Evolutionary conservation across 1,284 basidiomycete species (phyloP), one percentile per base, ranked within the genome.

Genomic region (Apiotrichum gamsii): DNA sequence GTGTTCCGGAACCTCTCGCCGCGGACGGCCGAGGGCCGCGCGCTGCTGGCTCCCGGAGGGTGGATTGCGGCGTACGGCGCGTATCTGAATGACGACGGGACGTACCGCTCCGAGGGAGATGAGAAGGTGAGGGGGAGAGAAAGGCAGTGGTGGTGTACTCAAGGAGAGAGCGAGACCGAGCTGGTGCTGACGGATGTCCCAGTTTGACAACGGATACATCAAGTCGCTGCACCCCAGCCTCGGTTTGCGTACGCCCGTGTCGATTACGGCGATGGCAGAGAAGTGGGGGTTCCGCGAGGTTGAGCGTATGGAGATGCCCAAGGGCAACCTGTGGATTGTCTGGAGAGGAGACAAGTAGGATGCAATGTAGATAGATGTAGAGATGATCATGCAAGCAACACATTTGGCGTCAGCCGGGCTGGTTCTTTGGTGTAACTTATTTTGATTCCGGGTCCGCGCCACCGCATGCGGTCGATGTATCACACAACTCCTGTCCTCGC

Each of bases 271-370:
- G 1, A 51, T 62, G 47, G 66, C 66, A 2, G 40, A 31, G 14
- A 49, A 46, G 40, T 65, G 62, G 62, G 66, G 66, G 2, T 69
- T 64, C 29, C 25, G 25, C 10, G 60, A 62, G 39, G 62, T 51
- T 34, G 24, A 19, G 24, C 52, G 61, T 32, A 19, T 23, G 20
- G 58, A 63, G 18, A 60, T 69, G 59, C 60, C 66, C 13, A 62
- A 58, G 45, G 66, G 66, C n/a, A 69, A 69, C 45, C 49, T 62
- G 52, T 65, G 57, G 49, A 59, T 67, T 5, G 57, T 69, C 24
- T 69, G 64, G 63, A 47, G 58, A 4, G 58, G 49, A 5, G 41
- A 28, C 30, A 11, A 14, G 25, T 30, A 39, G 38, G n/a, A n/a
- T n/a, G n/a, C n/a, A n/a, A n/a, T n/a, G n/a, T n/a, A n/a, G n/a